phyloP scores from a whole-genome alignment of 352 stramenopile species.

The Phytopythium oedochilum region DNA sequence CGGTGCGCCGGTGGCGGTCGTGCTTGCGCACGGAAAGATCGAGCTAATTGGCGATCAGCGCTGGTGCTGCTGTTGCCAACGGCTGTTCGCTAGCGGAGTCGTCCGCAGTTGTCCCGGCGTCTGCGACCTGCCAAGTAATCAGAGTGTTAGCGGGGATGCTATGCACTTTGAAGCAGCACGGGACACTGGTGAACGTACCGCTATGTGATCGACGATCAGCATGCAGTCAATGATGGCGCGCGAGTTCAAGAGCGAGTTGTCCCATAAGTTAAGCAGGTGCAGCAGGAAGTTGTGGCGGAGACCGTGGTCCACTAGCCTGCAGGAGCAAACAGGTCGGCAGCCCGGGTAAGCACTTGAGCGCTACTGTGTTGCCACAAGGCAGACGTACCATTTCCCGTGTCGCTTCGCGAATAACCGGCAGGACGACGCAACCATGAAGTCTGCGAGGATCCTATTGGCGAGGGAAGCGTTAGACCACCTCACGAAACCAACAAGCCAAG shows the following conservation, averaged over 20 bases:
- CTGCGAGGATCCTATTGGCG: constrained; percentile 59
- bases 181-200: no score
- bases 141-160: neutral
- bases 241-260: constrained; percentile 85
- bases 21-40: no score
- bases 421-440: constrained; percentile 86
- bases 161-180: no score
- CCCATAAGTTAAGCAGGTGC: constrained; percentile 89
- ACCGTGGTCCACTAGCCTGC: constrained; percentile 64
- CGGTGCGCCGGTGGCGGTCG: no score
- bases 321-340: neutral
- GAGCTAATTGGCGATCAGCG: no score
- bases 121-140: neutral
- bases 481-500: neutral
- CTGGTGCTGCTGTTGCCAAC: neutral
- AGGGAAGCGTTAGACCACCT: constrained; percentile 1
- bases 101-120: neutral
- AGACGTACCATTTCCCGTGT: constrained; percentile 69
- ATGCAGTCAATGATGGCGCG: constrained; percentile 86
- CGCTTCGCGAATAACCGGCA: constrained; percentile 81
- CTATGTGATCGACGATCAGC: constrained; percentile 74
- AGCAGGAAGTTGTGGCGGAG: constrained; percentile 86
- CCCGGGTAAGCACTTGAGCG: neutral
- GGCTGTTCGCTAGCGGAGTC: neutral
- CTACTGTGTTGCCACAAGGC: neutral